Conservation (phyloP, 148 eudicot species). For the Polygonum aviculare region DNA sequence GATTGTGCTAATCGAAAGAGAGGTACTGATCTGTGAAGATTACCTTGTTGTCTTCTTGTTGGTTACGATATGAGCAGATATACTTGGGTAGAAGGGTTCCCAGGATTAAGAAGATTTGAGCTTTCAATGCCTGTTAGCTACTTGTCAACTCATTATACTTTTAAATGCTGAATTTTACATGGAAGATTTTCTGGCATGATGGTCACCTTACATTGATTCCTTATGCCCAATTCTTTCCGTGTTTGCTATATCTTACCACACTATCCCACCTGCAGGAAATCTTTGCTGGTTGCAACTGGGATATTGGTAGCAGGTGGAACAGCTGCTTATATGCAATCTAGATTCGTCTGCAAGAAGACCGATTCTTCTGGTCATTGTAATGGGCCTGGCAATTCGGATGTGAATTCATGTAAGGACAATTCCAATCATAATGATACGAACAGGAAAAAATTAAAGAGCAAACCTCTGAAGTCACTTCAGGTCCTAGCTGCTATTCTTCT, state of each 20-base stretch:
- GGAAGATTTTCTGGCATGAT: background rate
- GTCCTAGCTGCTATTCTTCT: constrained; percentile 77
- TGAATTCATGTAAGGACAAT: constrained; percentile 26
- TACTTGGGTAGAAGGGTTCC: background rate
- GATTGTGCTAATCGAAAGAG: background rate
- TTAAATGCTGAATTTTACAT: background rate
- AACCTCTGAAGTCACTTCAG: constrained; percentile 74
- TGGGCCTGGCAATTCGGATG: constrained; percentile 36
- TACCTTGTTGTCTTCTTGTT: background rate
- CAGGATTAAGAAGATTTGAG: background rate
- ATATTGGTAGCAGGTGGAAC: constrained; percentile 77
- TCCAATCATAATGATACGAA: constrained; percentile 32
- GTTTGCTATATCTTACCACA: background rate
- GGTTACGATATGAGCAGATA: background rate
- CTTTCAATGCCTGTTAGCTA: background rate
- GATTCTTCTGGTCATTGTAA: constrained; percentile 38
- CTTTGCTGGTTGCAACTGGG: constrained; percentile 73
- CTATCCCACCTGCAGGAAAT: constrained; percentile 49
- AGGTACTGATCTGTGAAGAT: background rate
- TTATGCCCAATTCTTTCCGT: background rate
- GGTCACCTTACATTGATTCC: background rate
- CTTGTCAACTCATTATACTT: background rate
- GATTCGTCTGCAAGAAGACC: constrained; percentile 33
- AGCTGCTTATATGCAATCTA: constrained; percentile 70
- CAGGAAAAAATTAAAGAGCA: constrained; percentile 61